phyloP scores from a whole-genome alignment of 768 basidiomycete species.

The Termitomyces heimii region DNA sequence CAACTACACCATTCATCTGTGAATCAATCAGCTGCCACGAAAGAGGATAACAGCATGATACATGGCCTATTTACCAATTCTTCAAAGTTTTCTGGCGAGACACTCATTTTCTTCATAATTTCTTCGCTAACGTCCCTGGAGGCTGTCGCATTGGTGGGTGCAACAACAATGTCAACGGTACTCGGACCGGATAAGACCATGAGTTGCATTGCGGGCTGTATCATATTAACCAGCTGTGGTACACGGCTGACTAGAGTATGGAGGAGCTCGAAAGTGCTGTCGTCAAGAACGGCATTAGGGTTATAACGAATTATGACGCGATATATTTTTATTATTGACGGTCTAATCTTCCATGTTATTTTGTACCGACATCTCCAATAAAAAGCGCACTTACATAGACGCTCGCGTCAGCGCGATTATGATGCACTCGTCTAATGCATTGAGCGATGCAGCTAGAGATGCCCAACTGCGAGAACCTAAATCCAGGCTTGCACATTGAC shows the following conservation, averaged over 20 bases:
- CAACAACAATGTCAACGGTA: slow-evolving; percentile 26
- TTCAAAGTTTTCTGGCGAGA: slow-evolving; percentile 21
- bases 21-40: neutral
- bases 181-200: slow-evolving; percentile 24
- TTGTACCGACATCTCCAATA: neutral
- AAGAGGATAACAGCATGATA: neutral
- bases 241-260: slow-evolving; percentile 14
- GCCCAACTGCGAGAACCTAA: slow-evolving; percentile 11
- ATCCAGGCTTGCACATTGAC: slow-evolving; percentile 5
- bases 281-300: neutral
- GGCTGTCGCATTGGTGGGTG: slow-evolving; percentile 6
- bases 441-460: slow-evolving; percentile 6
- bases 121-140: slow-evolving; percentile 1
- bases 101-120: neutral
- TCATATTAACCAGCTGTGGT: slow-evolving; percentile 24
- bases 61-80: slow-evolving; percentile 23
- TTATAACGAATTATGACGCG: slow-evolving; percentile 2
- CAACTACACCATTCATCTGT: slow-evolving; percentile 37
- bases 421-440: slow-evolving; percentile 10
- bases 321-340: slow-evolving; percentile 7
- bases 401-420: slow-evolving; percentile 21
- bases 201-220: slow-evolving; percentile 26
- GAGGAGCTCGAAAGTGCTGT: slow-evolving; percentile 13
- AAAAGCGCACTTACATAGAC: slow-evolving; percentile 15
- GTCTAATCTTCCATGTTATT: slow-evolving; percentile 9